Percentiles rank a stretch among this genome's conserved stretches.
phyloP scores from a whole-genome alignment of 768 basidiomycete genomes.

The Amanita inopinata region DNA sequence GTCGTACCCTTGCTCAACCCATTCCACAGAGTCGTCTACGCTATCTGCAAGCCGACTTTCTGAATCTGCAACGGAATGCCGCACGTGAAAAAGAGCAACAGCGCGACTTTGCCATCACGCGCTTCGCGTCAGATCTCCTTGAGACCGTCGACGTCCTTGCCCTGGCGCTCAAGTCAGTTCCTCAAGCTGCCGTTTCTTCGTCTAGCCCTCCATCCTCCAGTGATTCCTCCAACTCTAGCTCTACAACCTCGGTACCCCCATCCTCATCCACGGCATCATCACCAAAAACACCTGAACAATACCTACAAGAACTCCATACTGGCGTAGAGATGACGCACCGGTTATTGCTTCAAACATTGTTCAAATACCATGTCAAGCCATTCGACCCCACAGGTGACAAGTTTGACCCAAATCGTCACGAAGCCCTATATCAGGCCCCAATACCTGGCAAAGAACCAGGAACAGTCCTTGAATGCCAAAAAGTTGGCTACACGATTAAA shows the following conservation, averaged over 20 bases:
- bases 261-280: slow-evolving; percentile 23
- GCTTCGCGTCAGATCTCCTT: slow-evolving; percentile 83
- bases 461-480: slow-evolving; percentile 83
- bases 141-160: slow-evolving; percentile 87
- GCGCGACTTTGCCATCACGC: slow-evolving; percentile 85
- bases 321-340: slow-evolving; percentile 93
- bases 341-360: slow-evolving; percentile 79
- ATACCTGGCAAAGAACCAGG: slow-evolving; percentile 86
- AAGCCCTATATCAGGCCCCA: slow-evolving; percentile 91
- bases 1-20: slow-evolving; percentile 11
- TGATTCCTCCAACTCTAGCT: slow-evolving; percentile 16
- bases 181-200: slow-evolving; percentile 31
- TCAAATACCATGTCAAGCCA: slow-evolving; percentile 84
- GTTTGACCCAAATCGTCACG: slow-evolving; percentile 94
- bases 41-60: slow-evolving; percentile 90
- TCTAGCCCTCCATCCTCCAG: slow-evolving; percentile 18
- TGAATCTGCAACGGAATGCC: slow-evolving; percentile 89
- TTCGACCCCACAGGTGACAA: slow-evolving; percentile 88
- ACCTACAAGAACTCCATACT: slow-evolving; percentile 64
- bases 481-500: slow-evolving; percentile 90
- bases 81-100: slow-evolving; percentile 88
- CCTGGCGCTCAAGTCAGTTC: slow-evolving; percentile 77
- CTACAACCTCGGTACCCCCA: slow-evolving; percentile 20
- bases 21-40: slow-evolving; percentile 69
- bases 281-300: slow-evolving; percentile 45